Conservation (phyloP, 306 rosid species). For the Lathyrus tuberosus region DNA sequence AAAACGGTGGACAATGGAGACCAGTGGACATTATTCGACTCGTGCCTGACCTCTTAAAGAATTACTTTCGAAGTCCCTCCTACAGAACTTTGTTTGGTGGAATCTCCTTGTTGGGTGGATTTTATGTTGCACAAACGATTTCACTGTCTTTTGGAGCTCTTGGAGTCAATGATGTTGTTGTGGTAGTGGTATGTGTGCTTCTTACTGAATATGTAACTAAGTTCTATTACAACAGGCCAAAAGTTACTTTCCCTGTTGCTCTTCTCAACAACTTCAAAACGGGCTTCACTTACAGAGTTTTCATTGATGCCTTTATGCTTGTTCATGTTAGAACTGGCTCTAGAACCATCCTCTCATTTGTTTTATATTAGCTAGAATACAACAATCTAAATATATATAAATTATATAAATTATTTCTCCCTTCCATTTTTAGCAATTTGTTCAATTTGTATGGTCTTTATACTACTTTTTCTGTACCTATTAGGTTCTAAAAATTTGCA, state of each 20-base stretch:
- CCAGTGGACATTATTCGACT: constrained; percentile 79
- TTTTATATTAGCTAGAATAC: constrained; percentile 32
- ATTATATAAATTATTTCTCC: constrained; percentile 1
- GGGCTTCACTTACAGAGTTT: constrained; percentile 97
- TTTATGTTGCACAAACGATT: constrained; percentile 93
- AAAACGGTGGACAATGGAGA: constrained; percentile 75
- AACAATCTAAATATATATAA: neutral
- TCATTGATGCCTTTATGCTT: constrained; percentile 91
- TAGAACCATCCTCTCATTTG: neutral
- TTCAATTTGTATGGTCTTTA: neutral
- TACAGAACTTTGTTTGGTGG: constrained; percentile 88
- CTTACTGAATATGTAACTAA: constrained; percentile 85
- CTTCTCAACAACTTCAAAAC: constrained; percentile 92
- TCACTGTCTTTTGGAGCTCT: constrained; percentile 92
- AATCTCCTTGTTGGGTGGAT: constrained; percentile 91
- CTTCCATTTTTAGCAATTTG: neutral
- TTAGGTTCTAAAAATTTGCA: constrained; percentile 1
- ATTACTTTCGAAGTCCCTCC: constrained; percentile 79
- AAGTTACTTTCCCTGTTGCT: constrained; percentile 85
- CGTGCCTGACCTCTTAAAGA: constrained; percentile 81
- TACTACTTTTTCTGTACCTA: neutral
- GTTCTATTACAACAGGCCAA: constrained; percentile 84
- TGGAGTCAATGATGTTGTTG: constrained; percentile 92
- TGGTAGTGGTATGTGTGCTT: constrained; percentile 84
- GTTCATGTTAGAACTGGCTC: constrained; percentile 22